Conservation (phyloP, 2,329 filamentous ascomycete genomes). For the Cercospora sesami region DNA sequence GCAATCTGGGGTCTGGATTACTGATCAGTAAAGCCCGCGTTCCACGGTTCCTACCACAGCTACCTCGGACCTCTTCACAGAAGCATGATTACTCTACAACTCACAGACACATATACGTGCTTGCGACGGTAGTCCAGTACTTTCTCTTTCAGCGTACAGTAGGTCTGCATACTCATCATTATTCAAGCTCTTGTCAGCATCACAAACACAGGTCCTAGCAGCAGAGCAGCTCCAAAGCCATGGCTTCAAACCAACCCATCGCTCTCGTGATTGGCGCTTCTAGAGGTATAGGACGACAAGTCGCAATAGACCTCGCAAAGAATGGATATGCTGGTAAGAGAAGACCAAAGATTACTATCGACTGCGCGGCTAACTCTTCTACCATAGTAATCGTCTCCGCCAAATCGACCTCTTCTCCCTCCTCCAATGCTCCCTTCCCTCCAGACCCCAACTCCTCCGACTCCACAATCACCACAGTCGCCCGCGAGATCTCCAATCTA, state of each 20-base stretch:
- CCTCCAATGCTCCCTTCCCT: slow-evolving; percentile 43
- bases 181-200: background rate
- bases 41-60: background rate
- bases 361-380: background rate
- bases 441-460: slow-evolving; percentile 72
- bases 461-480: slow-evolving; percentile 79
- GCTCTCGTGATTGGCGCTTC: slow-evolving; percentile 37
- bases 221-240: background rate
- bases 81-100: background rate
- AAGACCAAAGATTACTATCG: background rate
- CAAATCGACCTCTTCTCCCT: slow-evolving; percentile 67
- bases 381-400: slow-evolving; percentile 70
- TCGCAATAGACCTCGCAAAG: slow-evolving; percentile 73
- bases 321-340: slow-evolving; percentile 67
- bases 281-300: slow-evolving; percentile 75
- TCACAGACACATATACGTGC: slow-evolving; percentile 4
- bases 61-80: background rate
- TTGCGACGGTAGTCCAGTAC: background rate
- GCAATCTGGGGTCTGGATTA: background rate
- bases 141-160: background rate
- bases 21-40: background rate
- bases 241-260: slow-evolving; percentile 23
- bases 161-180: background rate
- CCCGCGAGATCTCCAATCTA: slow-evolving; percentile 64
- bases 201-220: background rate